These are phyloP conservation scores for Danielia reshetovae DNA, from an alignment of 805 yeast genomes.

Conservation along the genomic window DNA sequence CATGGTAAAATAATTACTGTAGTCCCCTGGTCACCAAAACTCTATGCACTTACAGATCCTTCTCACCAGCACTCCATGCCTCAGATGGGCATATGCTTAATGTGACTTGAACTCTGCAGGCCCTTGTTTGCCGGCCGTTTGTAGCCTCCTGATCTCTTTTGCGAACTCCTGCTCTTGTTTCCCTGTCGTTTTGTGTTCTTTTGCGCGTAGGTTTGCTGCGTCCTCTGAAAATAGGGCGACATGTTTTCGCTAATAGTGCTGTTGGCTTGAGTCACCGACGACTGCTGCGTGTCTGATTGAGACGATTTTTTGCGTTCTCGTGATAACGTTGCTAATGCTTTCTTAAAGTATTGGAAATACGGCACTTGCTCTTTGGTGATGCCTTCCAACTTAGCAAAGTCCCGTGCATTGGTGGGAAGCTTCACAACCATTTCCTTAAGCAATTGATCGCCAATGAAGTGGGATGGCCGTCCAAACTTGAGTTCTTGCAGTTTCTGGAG, in stretches of 20 bases:
- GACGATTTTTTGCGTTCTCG: constrained; percentile 25
- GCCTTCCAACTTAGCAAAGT: constrained; percentile 39
- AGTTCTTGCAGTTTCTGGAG: constrained; percentile 39
- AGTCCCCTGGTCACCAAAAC: too few relatives aligned
- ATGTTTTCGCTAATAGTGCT: constrained; percentile 3
- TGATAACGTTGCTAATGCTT: constrained; percentile 27
- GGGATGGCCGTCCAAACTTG: constrained; percentile 24
- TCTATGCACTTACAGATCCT: too few relatives aligned
- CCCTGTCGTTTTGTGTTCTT: background rate
- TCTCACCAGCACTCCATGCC: too few relatives aligned
- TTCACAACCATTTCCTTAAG: constrained; percentile 52
- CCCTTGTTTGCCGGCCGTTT: constrained; percentile 1
- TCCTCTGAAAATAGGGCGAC: constrained; percentile 5
- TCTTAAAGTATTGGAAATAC: constrained; percentile 38
- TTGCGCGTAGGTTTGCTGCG: constrained; percentile 3
- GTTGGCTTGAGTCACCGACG: constrained; percentile 1
- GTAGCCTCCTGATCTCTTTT: constrained; percentile 1
- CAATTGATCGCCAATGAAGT: constrained; percentile 26
- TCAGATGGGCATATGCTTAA: constrained; percentile 11
- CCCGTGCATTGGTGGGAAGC: constrained; percentile 49
- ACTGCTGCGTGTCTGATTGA: constrained; percentile 2
- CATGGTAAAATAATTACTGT: background rate
- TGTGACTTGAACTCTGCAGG: constrained; percentile 1
- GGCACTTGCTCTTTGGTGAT: constrained; percentile 28
- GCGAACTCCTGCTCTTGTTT: background rate